Base-by-base conservation (phyloP, 108 stramenopile species). In the Mayamaea pseudoterrestris region DNA sequence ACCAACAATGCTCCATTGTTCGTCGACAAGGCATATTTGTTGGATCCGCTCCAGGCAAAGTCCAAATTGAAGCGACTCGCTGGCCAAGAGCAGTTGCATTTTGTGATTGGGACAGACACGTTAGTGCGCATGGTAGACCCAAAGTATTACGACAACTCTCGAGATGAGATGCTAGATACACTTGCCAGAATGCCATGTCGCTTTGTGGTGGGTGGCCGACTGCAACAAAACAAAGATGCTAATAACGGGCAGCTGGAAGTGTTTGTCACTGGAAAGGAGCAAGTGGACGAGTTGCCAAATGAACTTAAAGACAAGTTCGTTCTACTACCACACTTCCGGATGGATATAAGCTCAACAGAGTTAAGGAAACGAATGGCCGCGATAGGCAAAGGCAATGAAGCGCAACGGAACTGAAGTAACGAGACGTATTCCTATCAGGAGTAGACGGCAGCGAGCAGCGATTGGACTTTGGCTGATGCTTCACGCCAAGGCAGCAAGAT, bases 21-120 rank as follows among this genome's bases (percentile, higher is more conserved):
- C 55, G 50, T 55, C 20, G 58, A 80, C 42, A 82, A 86, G 51
- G 53, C 78, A 22, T 31, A 55, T 21, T 23, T 68, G 9, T 34
- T 80, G 22, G 51, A 69, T 24, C 50, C 50, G 9, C 31, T 37
- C 17, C 20, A 34, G n/a, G 50, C 18, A 39, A 34, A 34, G 9
- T 11, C 9, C 32, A 8, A 34, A 12, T 12, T 8, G 32, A 8
- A 12, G 32, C 26, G 30, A 40, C 5, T 8, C 35, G 41, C 41
- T 29, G n/a, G 30, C 12, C 1, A 42, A 4, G 41, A 42, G 21
- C 58, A 31, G 22, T 50, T 82, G 55, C 63, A 61, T 13, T 92
- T 94, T 66, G 77, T 84, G 0, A 66, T 94, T 35, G 93, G 93
- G 2, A 73, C 83, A 6, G 93, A 94, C 54, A 94, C 93, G 0